Percentiles rank a stretch among this genome's conserved stretches.
Evolutionary conservation across 306 rosid species (phyloP).

Genomic region (Castanea sativa): DNA sequence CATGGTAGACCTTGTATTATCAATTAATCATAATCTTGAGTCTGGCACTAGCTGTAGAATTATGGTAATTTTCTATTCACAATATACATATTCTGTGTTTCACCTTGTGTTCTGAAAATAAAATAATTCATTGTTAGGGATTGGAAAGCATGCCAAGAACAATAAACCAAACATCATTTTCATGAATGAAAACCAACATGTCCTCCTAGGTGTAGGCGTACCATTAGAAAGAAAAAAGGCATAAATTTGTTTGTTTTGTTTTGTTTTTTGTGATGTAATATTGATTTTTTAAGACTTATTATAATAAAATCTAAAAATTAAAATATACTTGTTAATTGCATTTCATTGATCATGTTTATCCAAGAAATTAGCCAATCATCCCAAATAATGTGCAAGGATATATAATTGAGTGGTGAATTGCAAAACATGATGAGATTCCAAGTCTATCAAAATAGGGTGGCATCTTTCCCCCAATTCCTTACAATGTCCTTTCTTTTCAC

Average conservation of each 20-base stretch:
- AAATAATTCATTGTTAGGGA: constrained; percentile 10
- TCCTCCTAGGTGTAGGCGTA: not conserved
- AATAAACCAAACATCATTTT: not conserved
- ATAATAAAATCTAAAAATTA: not conserved
- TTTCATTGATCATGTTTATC: too few species aligned
- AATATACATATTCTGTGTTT: constrained; percentile 9
- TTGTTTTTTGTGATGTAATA: not conserved
- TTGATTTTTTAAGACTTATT: not conserved
- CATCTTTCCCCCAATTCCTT: not conserved
- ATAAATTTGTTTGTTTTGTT: not conserved
- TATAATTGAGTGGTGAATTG: not conserved
- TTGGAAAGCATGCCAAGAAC: not conserved
- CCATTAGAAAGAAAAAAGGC: not conserved
- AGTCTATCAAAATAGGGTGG: not conserved
- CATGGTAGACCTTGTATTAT: constrained; percentile 46
- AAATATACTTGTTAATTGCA: not conserved
- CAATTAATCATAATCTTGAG: constrained; percentile 31
- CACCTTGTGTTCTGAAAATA: constrained; percentile 29
- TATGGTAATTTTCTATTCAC: constrained; percentile 41
- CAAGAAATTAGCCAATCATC: too few species aligned
- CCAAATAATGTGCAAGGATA: too few species aligned
- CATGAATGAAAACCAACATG: not conserved
- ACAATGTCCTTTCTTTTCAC: not conserved
- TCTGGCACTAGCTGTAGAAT: constrained; percentile 62
- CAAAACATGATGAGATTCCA: not conserved